Percentiles rank a stretch among this genome's conserved stretches.
Conservation (phyloP, 2,329 filamentous ascomycete genomes). For the Aspergillus ibericus region DNA sequence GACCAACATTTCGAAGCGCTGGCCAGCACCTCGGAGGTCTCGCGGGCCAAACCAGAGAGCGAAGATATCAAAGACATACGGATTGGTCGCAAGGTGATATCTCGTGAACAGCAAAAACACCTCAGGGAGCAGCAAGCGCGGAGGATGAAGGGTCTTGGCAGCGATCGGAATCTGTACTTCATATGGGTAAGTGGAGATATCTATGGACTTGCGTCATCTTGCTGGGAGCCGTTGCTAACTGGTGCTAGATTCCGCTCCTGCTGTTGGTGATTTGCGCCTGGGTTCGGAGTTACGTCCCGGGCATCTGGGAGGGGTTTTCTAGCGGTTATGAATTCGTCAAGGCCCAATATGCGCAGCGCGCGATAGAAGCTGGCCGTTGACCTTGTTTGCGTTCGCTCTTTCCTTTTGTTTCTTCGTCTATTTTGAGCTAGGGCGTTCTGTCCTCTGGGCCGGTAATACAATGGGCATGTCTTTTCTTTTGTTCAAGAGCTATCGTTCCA, state of each 20-base stretch:
- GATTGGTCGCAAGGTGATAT: constrained; percentile 45
- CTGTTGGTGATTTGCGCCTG: constrained; percentile 48
- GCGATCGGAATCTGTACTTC: constrained; percentile 55
- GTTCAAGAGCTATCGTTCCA: constrained; percentile 20
- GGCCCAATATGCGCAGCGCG: constrained; percentile 35
- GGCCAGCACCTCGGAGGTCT: constrained; percentile 23
- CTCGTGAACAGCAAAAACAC: constrained; percentile 48
- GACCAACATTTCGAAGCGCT: constrained; percentile 47
- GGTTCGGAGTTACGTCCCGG: constrained; percentile 45
- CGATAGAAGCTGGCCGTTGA: constrained; percentile 34
- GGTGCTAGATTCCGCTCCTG: constrained; percentile 47
- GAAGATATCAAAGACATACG: constrained; percentile 43
- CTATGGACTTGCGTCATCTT: not conserved
- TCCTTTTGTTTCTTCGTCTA: constrained; percentile 16
- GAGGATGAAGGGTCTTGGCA: constrained; percentile 50
- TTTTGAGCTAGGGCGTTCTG: constrained; percentile 29
- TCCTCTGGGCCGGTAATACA: constrained; percentile 17
- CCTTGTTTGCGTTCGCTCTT: constrained; percentile 15
- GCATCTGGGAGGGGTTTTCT: constrained; percentile 41
- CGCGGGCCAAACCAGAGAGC: constrained; percentile 26
- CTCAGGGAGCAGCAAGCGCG: constrained; percentile 48
- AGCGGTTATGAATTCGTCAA: constrained; percentile 42
- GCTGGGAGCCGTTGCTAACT: constrained; percentile 20
- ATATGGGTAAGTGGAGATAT: constrained; percentile 49
- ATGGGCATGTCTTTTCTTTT: constrained; percentile 20